Evolutionary conservation across 352 stramenopile genomes (phyloP).

Genomic region (Paralagenidium karlingii): DNA sequence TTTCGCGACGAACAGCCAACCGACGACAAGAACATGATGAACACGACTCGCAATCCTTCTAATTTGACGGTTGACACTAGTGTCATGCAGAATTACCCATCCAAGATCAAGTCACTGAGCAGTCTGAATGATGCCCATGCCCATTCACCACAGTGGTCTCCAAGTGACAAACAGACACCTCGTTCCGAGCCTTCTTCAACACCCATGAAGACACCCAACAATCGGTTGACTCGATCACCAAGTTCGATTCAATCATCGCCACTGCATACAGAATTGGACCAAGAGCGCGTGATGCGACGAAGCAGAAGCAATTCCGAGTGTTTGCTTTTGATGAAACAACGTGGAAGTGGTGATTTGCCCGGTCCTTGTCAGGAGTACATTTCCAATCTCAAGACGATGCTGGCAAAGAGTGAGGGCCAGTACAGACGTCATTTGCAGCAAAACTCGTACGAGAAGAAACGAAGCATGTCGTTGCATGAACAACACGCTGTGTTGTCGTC

Average conservation of each 20-base stretch:
- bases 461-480: conserved; percentile 51
- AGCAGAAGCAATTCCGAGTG: conserved; percentile 74
- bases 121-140: conserved; percentile 11
- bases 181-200: too few relatives aligned
- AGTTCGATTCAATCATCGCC: neutral
- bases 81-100: conserved; percentile 13
- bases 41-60: conserved; percentile 10
- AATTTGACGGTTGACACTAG: conserved; percentile 40
- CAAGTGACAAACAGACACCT: too few relatives aligned
- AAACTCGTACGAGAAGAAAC: conserved; percentile 26
- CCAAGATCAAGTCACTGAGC: conserved; percentile 9
- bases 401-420: conserved; percentile 53
- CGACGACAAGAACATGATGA: too few relatives aligned
- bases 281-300: conserved; percentile 15
- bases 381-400: conserved; percentile 71
- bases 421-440: conserved; percentile 16
- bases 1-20: too few relatives aligned
- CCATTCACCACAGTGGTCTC: conserved; percentile 9
- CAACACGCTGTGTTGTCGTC: conserved; percentile 16
- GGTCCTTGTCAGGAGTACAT: conserved; percentile 78
- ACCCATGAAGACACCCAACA: neutral
- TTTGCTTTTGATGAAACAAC: conserved; percentile 52
- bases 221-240: neutral
- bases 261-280: neutral
- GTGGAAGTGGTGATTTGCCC: conserved; percentile 31